Percentiles rank a stretch among this genome's conserved stretches.
These are phyloP conservation scores for Cyclotella kingstonii DNA, from an alignment of 108 stramenopile genomes.

Conservation along the genomic window DNA sequence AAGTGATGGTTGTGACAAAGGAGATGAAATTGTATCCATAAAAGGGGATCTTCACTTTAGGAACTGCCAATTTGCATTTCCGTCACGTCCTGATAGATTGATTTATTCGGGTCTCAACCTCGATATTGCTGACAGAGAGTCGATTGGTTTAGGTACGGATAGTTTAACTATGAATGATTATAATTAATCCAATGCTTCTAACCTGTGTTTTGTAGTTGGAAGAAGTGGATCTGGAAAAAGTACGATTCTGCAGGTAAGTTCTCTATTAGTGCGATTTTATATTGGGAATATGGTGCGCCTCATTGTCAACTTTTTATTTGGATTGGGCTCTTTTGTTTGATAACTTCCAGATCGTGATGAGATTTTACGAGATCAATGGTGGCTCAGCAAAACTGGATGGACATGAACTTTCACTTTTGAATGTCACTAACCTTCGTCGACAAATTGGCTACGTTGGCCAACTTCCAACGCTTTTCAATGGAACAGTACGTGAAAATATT, in stretches of 20 bases:
- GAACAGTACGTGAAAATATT: constrained; percentile 69
- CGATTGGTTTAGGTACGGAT: constrained; percentile 17
- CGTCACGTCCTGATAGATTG: constrained; percentile 8
- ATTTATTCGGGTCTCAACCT: constrained; percentile 25
- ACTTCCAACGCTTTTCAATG: constrained; percentile 67
- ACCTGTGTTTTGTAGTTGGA: neutral
- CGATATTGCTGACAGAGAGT: constrained; percentile 13
- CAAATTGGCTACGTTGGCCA: constrained; percentile 70
- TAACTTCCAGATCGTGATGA: constrained; percentile 24
- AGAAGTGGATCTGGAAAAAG: constrained; percentile 24
- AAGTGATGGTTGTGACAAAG: constrained; percentile 27
- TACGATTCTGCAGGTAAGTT: constrained; percentile 24
- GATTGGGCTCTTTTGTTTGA: neutral
- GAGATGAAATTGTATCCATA: constrained; percentile 5
- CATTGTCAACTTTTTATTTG: too few relatives aligned
- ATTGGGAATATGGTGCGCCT: too few relatives aligned
- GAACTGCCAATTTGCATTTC: constrained; percentile 18
- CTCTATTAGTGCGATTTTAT: too few relatives aligned
- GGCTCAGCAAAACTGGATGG: constrained; percentile 48
- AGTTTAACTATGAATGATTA: neutral
- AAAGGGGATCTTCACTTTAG: constrained; percentile 35
- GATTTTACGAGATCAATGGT: constrained; percentile 36
- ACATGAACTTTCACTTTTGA: constrained; percentile 39
- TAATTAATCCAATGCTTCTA: neutral
- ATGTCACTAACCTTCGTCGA: constrained; percentile 35